A percentile compares a stretch with the other conserved stretches of the same genome.
phyloP scores from a whole-genome alignment of 768 basidiomycete species.

The Grammothele lineata region DNA sequence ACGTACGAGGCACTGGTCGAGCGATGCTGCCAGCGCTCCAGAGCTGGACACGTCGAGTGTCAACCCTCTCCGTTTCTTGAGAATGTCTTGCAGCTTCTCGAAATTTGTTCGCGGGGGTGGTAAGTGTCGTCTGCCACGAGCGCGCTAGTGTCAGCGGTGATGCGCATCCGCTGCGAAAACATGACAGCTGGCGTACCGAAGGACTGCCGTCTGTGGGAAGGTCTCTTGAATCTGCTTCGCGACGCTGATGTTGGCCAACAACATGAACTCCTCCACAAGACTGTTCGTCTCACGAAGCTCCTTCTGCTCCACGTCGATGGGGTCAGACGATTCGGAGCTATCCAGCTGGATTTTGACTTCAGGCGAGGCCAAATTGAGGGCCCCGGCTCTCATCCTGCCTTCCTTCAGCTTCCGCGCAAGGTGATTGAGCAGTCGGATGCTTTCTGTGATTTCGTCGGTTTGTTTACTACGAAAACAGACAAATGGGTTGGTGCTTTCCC shows the following conservation, averaged over 20 bases:
- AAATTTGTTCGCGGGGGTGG: conserved; percentile 93
- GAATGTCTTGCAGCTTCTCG: conserved; percentile 90
- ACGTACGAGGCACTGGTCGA: conserved; percentile 83
- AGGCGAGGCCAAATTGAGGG: conserved; percentile 94
- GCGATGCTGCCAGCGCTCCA: conserved; percentile 78
- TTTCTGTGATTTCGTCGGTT: conserved; percentile 76
- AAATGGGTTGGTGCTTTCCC: not conserved
- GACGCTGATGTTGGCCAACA: conserved; percentile 94
- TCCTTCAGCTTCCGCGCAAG: conserved; percentile 84
- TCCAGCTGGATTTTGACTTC: conserved; percentile 98
- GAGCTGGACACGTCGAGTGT: conserved; percentile 88
- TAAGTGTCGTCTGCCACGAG: conserved; percentile 88
- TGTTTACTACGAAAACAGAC: conserved; percentile 45
- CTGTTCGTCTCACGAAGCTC: conserved; percentile 90
- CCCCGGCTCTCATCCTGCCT: conserved; percentile 90
- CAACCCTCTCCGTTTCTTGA: conserved; percentile 80
- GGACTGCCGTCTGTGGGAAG: conserved; percentile 93
- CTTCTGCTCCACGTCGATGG: conserved; percentile 97
- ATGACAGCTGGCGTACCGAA: conserved; percentile 69
- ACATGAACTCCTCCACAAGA: conserved; percentile 98
- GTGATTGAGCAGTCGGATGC: conserved; percentile 84
- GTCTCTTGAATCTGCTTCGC: conserved; percentile 88
- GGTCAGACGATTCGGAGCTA: conserved; percentile 89
- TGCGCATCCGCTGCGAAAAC: no score
- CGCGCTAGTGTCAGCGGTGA: no score